phyloP scores from a whole-genome alignment of 345 rosid genomes.

The sweet orange (Citrus sinensis) region DNA sequence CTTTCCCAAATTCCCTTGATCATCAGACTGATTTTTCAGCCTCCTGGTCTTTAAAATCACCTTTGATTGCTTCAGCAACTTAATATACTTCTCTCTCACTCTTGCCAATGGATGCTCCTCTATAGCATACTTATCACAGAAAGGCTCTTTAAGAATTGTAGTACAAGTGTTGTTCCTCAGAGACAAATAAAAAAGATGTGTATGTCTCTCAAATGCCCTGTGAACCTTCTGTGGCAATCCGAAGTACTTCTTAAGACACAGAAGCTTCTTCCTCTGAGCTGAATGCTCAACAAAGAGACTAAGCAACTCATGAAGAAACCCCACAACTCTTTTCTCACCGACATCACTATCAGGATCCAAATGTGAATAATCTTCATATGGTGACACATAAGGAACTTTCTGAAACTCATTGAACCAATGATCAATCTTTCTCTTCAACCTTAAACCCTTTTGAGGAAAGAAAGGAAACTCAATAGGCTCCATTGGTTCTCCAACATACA shows the following conservation, averaged over 20 bases:
- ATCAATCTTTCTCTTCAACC: conserved; percentile 65
- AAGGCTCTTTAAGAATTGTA: conserved; percentile 78
- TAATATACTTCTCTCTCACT: conserved; percentile 60
- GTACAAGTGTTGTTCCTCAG: conserved; percentile 69
- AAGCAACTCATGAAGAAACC: conserved; percentile 81
- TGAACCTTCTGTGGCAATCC: conserved; percentile 78
- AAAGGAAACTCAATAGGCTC: conserved; percentile 64
- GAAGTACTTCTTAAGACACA: conserved; percentile 42
- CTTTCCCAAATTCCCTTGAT: conserved; percentile 20
- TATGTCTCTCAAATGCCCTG: conserved; percentile 90
- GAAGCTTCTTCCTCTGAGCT: conserved; percentile 50
- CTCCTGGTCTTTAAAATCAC: conserved; percentile 45
- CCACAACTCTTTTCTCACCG: conserved; percentile 86
- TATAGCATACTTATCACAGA: conserved; percentile 37
- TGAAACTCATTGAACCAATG: conserved; percentile 73
- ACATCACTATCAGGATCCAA: conserved; percentile 64
- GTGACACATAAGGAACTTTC: conserved; percentile 70
- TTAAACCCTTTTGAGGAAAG: conserved; percentile 76
- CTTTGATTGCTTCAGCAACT: conserved; percentile 56
- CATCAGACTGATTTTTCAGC: conserved; percentile 12
- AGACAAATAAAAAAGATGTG: conserved; percentile 74
- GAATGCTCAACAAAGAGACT: conserved; percentile 84
- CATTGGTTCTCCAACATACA: conserved; percentile 30
- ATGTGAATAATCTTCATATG: conserved; percentile 64
- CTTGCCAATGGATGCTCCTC: conserved; percentile 60